Conservation (phyloP, 345 rosid genomes). For the Salix brachista region DNA sequence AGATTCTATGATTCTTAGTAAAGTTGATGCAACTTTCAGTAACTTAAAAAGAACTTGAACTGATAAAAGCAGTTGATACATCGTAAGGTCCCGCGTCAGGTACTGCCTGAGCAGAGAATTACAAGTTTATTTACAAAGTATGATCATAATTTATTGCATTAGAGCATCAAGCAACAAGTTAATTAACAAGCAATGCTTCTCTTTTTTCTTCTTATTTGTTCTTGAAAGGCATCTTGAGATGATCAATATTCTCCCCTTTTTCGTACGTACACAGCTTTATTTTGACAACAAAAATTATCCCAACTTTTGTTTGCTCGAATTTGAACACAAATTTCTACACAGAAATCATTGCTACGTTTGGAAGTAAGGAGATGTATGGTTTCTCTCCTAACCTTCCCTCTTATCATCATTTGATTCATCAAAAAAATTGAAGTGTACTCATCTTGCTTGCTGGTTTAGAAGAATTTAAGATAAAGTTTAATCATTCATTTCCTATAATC, state of each 20-base stretch:
- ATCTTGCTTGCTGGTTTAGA: not conserved
- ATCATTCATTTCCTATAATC: not conserved
- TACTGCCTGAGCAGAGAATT: not conserved
- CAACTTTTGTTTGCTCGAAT: not conserved
- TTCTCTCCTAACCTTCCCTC: not conserved
- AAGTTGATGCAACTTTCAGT: slow-evolving; percentile 13
- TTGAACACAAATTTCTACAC: not conserved
- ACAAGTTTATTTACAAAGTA: not conserved
- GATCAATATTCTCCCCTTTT: not conserved
- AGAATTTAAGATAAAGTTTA: not conserved
- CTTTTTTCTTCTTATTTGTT: not conserved
- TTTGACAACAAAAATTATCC: not conserved
- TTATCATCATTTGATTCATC: not conserved
- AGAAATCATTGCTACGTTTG: not conserved
- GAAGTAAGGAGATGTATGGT: not conserved
- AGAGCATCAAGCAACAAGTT: not conserved
- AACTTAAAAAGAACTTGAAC: not conserved
- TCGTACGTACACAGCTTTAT: not conserved
- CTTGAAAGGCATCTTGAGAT: not conserved
- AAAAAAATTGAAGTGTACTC: not conserved
- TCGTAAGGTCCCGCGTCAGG: not conserved
- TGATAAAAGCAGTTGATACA: not conserved
- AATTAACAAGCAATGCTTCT: not conserved
- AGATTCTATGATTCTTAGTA: slow-evolving; percentile 14
- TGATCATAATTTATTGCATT: not conserved